Conservation (phyloP, 805 yeast genomes). For the Lipomyces oligophaga region DNA sequence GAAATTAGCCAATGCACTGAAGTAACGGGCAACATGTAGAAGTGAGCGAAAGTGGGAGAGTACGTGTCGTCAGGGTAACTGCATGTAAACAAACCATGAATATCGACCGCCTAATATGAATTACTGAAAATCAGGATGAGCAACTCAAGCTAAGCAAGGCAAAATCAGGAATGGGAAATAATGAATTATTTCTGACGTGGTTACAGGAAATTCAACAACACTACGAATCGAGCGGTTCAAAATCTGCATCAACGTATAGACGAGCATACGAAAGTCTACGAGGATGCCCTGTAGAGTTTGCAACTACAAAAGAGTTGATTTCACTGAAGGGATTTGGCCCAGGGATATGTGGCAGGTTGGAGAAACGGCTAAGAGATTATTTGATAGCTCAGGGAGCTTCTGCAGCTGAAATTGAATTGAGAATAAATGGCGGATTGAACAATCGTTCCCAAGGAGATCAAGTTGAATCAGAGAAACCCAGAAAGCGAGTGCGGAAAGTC, state of each 20-base stretch:
- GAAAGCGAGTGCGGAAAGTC: constrained; percentile 28
- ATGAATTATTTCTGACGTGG: constrained; percentile 22
- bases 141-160: no score
- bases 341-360: constrained; percentile 54
- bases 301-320: constrained; percentile 55
- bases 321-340: constrained; percentile 69
- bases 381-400: constrained; percentile 53
- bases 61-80: no score
- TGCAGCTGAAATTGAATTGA: no score
- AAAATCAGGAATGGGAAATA: no score
- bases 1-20: no score
- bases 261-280: constrained; percentile 55
- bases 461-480: neutral
- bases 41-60: no score
- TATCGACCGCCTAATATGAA: no score
- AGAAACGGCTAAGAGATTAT: constrained; percentile 46
- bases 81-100: no score
- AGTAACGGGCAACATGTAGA: no score
- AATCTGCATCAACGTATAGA: constrained; percentile 50
- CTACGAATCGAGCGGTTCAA: constrained; percentile 41
- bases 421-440: no score
- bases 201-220: constrained; percentile 17
- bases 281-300: constrained; percentile 45
- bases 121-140: no score
- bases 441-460: no score